Evolutionary conservation across 768 basidiomycete genomes (phyloP), one percentile per base, ranked within the genome.

Genomic region (Rhizopogon rudus): DNA sequence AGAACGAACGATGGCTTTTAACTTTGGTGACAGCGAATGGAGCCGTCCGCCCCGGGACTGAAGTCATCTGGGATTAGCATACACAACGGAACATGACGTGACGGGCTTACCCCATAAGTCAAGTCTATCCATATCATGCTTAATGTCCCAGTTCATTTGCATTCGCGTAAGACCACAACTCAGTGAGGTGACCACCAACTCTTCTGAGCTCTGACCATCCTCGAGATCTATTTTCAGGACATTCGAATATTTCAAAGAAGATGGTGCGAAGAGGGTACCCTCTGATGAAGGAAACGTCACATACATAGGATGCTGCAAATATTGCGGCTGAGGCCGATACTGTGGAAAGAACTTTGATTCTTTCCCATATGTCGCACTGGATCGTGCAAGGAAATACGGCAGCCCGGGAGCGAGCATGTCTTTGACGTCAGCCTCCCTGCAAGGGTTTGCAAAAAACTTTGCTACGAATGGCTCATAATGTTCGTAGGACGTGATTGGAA

Each of bases 381-480:
- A 57, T 14, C 50, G 8, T 1, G 45, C 54, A 0, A 65, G 12
- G 42, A 40, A 51, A 16, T 53, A 42, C 2, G 64, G 63, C 7
- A 65, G 33, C 17, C 63, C 64, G 2, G 63, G 64, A 7, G 63
- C 42, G 54, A 65, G 52, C 52, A 65, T 44, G 35, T 65, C 29
- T 25, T 10, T 14, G 40, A 65, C 57, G 2, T 65, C 57, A 22
- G 41, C 44, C 29, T 65, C 58, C 33, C 56, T 65, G 57, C 63
- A 65, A 17, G 60, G 64, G 3, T 7, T 35, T 16, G 3, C 45
- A 16, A 60, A 29, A 28, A 65, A 65, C 28, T 55, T 65, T 2
- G 40, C 45, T 1, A 57, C 14, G 25, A 59, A 65, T 1, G 61
- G 61, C 29, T 53, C 44, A 29, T 64, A 64, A 7, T 48, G 39